phyloP scores from a whole-genome alignment of 768 basidiomycete species.

The Boletus rubropictus region DNA sequence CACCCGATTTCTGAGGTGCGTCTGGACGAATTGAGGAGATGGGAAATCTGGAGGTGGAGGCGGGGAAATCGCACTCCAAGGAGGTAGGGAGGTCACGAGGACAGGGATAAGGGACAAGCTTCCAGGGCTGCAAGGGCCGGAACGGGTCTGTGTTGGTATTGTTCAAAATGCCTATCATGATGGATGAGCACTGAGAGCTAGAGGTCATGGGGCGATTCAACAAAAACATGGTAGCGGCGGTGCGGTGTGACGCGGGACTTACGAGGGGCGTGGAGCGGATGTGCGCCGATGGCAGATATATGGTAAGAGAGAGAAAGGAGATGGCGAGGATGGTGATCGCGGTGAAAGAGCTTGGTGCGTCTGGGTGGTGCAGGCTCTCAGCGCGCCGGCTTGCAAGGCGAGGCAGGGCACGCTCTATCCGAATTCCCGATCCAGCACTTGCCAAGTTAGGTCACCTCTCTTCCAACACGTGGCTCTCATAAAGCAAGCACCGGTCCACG shows the following conservation, averaged over 20 bases:
- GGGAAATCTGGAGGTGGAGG: slow-evolving; percentile 29
- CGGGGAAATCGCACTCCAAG: slow-evolving; percentile 23
- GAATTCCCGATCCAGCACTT: slow-evolving; percentile 25
- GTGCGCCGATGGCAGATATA: slow-evolving; percentile 1
- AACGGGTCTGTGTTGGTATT: background rate
- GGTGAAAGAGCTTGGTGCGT: slow-evolving; percentile 15
- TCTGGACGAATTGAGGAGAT: slow-evolving; percentile 36
- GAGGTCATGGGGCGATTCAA: slow-evolving; percentile 12
- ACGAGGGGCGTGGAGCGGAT: background rate
- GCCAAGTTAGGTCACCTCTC: slow-evolving; percentile 23
- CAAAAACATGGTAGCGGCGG: background rate
- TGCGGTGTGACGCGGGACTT: background rate
- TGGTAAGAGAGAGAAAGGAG: background rate
- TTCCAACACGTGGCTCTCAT: slow-evolving; percentile 26
- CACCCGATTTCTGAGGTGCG: slow-evolving; percentile 18
- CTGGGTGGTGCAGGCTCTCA: slow-evolving; percentile 16
- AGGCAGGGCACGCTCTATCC: slow-evolving; percentile 31
- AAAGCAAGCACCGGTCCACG: background rate
- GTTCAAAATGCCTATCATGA: slow-evolving; percentile 14
- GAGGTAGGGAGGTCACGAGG: slow-evolving; percentile 10
- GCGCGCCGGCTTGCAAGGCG: slow-evolving; percentile 29
- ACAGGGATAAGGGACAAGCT: slow-evolving; percentile 9
- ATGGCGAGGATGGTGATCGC: slow-evolving; percentile 3
- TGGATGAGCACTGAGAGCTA: slow-evolving; percentile 11
- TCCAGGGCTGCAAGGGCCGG: slow-evolving; percentile 19